These are phyloP conservation scores for Ustilago shanxiensis DNA, from an alignment of 1,284 basidiomycete genomes.

Conservation along the genomic window DNA sequence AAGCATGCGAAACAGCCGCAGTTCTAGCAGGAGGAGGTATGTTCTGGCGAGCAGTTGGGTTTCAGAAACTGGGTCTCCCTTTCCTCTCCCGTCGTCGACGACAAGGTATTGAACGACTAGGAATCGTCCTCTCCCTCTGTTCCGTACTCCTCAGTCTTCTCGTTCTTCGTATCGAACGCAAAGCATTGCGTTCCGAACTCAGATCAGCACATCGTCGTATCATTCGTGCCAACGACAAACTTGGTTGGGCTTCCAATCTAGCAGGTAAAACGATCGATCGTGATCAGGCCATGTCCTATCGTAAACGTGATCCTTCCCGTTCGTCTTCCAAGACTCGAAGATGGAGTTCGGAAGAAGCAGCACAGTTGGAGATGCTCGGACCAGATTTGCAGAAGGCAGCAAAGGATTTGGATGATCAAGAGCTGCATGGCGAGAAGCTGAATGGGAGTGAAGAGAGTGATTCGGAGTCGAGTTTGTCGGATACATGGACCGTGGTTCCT, in stretches of 20 bases:
- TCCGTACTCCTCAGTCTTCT: slow-evolving; percentile 37
- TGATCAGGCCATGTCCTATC: slow-evolving; percentile 28
- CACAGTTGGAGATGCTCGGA: slow-evolving; percentile 19
- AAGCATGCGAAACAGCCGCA: slow-evolving; percentile 57
- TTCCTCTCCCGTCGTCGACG: slow-evolving; percentile 46
- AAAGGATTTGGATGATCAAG: slow-evolving; percentile 29
- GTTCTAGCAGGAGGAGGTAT: slow-evolving; percentile 54
- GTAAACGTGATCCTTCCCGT: slow-evolving; percentile 27
- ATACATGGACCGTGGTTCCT: slow-evolving; percentile 30
- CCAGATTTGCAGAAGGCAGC: slow-evolving; percentile 27
- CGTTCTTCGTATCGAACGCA: slow-evolving; percentile 28
- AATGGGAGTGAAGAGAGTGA: neutral
- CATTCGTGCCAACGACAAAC: slow-evolving; percentile 44
- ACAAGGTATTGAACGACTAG: slow-evolving; percentile 55
- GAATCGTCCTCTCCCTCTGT: slow-evolving; percentile 52
- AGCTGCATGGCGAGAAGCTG: neutral
- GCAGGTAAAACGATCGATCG: slow-evolving; percentile 25
- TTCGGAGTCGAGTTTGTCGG: slow-evolving; percentile 16
- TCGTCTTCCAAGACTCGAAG: neutral
- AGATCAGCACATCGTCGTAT: slow-evolving; percentile 42
- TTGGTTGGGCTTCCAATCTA: slow-evolving; percentile 42
- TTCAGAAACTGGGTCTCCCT: slow-evolving; percentile 32
- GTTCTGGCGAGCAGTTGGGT: slow-evolving; percentile 58
- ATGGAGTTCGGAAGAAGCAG: slow-evolving; percentile 3
- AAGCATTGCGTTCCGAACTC: slow-evolving; percentile 20